phyloP scores from a whole-genome alignment of 1,284 basidiomycete genomes.

The Leccinum solheimii region DNA sequence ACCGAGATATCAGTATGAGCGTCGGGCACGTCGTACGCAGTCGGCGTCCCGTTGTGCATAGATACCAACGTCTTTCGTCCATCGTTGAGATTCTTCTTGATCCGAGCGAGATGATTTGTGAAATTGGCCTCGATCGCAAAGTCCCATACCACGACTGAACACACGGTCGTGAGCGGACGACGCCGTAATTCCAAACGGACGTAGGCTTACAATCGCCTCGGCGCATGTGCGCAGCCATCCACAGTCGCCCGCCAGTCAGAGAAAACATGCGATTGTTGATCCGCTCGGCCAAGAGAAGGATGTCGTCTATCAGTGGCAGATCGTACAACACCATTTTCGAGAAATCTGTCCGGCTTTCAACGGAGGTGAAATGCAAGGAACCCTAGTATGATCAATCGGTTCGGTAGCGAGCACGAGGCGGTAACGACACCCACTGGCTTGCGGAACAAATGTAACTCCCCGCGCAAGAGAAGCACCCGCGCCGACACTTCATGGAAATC shows the following conservation, averaged over 20 bases:
- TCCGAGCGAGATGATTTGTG: slow-evolving; percentile 38
- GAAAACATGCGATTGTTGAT: slow-evolving; percentile 39
- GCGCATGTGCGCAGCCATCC: slow-evolving; percentile 51
- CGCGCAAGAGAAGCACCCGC: slow-evolving; percentile 41
- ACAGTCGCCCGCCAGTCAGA: slow-evolving; percentile 38
- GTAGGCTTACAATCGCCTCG: slow-evolving; percentile 44
- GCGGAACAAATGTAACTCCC: slow-evolving; percentile 42
- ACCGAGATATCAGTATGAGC: slow-evolving; percentile 23
- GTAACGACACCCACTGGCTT: slow-evolving; percentile 39
- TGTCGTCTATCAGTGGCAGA: slow-evolving; percentile 33
- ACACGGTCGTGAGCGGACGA: slow-evolving; percentile 1
- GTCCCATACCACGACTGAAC: slow-evolving; percentile 26
- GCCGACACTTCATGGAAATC: slow-evolving; percentile 37
- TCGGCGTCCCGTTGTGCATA: slow-evolving; percentile 20
- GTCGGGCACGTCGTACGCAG: slow-evolving; percentile 33
- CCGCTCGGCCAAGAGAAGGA: slow-evolving; percentile 36
- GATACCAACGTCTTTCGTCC: slow-evolving; percentile 34
- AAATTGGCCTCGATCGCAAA: slow-evolving; percentile 42
- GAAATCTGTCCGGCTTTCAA: slow-evolving; percentile 33
- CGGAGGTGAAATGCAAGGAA: slow-evolving; percentile 40
- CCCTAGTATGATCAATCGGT: slow-evolving; percentile 30
- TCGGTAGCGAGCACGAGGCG: background rate
- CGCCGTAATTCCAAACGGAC: background rate
- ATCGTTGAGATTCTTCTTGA: slow-evolving; percentile 33
- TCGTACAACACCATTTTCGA: slow-evolving; percentile 38